These are phyloP conservation scores for Silene conica DNA, from an alignment of 148 eudicot species.

Conservation along the genomic window DNA sequence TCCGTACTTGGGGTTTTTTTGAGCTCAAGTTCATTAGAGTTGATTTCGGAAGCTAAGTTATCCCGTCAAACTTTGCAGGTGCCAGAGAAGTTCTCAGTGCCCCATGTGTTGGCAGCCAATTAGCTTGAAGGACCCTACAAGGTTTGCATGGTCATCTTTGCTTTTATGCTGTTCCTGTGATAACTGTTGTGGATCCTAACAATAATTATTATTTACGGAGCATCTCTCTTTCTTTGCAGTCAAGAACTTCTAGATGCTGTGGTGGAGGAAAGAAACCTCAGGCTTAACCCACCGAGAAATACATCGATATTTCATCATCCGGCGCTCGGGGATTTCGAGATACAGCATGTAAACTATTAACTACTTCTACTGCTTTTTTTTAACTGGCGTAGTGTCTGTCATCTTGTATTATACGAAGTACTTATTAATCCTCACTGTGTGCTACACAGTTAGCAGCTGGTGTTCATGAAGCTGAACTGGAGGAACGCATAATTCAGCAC, in stretches of 20 bases:
- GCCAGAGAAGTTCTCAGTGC: slow-evolving; percentile 97
- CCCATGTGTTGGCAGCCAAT: slow-evolving; percentile 98
- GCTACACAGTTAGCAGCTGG: slow-evolving; percentile 64
- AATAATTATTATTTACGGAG: background rate
- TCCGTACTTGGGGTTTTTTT: background rate
- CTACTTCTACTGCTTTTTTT: background rate
- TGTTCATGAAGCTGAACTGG: slow-evolving; percentile 86
- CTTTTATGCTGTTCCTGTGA: background rate
- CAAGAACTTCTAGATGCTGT: slow-evolving; percentile 87
- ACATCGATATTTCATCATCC: slow-evolving; percentile 72
- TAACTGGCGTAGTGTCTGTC: background rate
- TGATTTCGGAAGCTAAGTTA: slow-evolving; percentile 1
- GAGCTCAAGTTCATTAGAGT: background rate
- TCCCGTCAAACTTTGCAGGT: slow-evolving; percentile 42
- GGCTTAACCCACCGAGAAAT: slow-evolving; percentile 63
- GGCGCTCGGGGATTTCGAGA: slow-evolving; percentile 79
- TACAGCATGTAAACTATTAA: slow-evolving; percentile 62
- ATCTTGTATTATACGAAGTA: background rate
- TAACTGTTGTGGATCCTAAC: background rate
- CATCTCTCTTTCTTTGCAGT: slow-evolving; percentile 35
- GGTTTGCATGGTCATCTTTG: slow-evolving; percentile 25
- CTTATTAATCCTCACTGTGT: background rate
- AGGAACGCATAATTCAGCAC: slow-evolving; percentile 96
- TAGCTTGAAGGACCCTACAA: slow-evolving; percentile 80
- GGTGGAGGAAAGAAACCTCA: slow-evolving; percentile 65